Base-by-base conservation (phyloP, 495 filamentous ascomycete genomes). In the Extremus antarcticus region DNA sequence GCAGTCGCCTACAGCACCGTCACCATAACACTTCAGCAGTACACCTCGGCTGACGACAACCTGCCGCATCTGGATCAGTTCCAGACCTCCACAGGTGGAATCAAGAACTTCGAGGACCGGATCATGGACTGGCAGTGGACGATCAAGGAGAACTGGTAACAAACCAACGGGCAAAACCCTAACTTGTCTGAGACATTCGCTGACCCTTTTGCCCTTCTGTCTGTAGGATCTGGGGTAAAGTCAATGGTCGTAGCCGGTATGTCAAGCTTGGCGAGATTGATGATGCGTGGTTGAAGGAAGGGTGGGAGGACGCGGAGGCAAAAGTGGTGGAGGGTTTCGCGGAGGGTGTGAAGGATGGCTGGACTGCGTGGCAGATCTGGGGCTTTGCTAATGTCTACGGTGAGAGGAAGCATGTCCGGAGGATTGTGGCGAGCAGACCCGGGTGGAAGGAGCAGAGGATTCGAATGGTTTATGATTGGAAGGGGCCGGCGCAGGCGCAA, bases 211-310 rank as follows among this genome's bases (percentile, higher is more conserved):
- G n/a, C n/a, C n/a, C n/a, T n/a, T n/a, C n/a, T n/a, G n/a, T n/a
- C n/a, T n/a, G n/a, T n/a, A n/a, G n/a, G 29, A 76, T 95, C 53
- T 97, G 95, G 65, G 91, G 91, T 23, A 70, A 68, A 13, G 70
- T 94, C 39, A 66, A 69, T 17, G 89, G 85, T 22, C 72, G 78
- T 51, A 78, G 74, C 24, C 74, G 79, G n/a, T 81, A 50, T 29
- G 17, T 21, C 2, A 52, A 65, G 13, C 76, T 78, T 48, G 70
- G 63, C 8, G 57, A 59, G 8, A 57, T 60, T 23, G 68, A 69
- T 41, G 63, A 55, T 25, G 25, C 57, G 49, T 79, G 69, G 40
- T 61, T 83, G 21, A 67, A 63, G 50, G 60, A 63, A 3, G 80
- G 75, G 25, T 78, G 79, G 74, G 76, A 68, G 38, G 73, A 74